Evolutionary conservation across 192 early-diverging fungal species (phyloP), one percentile per base, ranked within the genome.

Genomic region (Podila epicladia): DNA sequence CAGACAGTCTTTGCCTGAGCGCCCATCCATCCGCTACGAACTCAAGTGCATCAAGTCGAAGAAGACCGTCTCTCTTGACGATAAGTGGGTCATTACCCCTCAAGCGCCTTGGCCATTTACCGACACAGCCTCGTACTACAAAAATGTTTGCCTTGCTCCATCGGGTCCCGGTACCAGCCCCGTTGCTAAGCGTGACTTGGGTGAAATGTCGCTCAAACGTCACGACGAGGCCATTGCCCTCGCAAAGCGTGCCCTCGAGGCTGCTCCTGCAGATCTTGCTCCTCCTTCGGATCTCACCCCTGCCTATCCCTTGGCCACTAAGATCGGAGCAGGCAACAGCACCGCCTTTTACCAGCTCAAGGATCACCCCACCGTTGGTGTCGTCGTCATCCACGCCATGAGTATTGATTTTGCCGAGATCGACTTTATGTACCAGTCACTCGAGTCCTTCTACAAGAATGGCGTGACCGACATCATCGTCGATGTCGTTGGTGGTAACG

Each of bases 331-430:
- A 15, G 67, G 67, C 24, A 59, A 38, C 37, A 41, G n/a, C 13
- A 68, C 67, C 51, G 55, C 19, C 67, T 57, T 59, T 28, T 68
- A 59, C 24, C 67, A 58, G 33, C 67, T 68, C 22, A 58, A 68
- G 24, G 51, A 57, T 55, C 67, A 38, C 11, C 67, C 67, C 17
- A 59, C 51, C 12, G 37, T 68, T 9, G 67, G 67, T 9, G 37
- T 68, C 0, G 26, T 68, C 24, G 67, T 68, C 55, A 17, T 68
- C 26, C 2, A 19, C 20, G 8, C 17, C 9, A 20, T n/a, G n/a
- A 5, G 9, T 26, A 55, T 55, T 17, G 50, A 68, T 12, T 53
- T 58, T 33, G 5, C 9, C 29, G 67, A 58, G 22, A 57, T 68
- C 13, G 57, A 68, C 4, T 58, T 59, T 57, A 37, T 32, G 32